A percentile compares a stretch with the other conserved stretches of the same genome.
phyloP scores from a whole-genome alignment of 352 stramenopile species.

The Phytophthora uliginosa region DNA sequence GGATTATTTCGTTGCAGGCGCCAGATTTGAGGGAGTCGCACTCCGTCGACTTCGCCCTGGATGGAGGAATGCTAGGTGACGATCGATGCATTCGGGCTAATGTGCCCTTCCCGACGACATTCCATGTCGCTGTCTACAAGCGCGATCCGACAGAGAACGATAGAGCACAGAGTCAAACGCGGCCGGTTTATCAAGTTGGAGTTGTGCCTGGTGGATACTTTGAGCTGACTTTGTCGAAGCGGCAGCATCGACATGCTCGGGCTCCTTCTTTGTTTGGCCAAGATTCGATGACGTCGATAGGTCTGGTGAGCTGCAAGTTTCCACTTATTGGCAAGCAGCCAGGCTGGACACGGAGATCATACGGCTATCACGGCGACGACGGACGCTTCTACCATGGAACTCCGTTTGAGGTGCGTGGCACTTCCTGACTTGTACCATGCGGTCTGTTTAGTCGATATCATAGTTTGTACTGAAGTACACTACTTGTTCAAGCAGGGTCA shows the following conservation, averaged over 20 bases:
- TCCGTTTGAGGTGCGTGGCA: conserved; percentile 44
- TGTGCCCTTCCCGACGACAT: conserved; percentile 64
- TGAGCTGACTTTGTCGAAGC: conserved; percentile 66
- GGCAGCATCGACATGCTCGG: conserved; percentile 30
- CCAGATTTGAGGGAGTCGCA: conserved; percentile 25
- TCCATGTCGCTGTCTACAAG: conserved; percentile 71
- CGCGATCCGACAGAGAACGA: conserved; percentile 27
- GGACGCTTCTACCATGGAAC: conserved; percentile 71
- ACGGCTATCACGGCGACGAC: conserved; percentile 87
- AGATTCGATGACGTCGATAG: conserved; percentile 71
- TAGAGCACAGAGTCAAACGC: conserved; percentile 14
- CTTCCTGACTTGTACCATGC: neutral
- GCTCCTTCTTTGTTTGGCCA: conserved; percentile 17
- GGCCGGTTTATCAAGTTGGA: conserved; percentile 53
- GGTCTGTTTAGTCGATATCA: conserved; percentile 1
- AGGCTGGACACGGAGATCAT: conserved; percentile 71
- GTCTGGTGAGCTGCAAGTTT: conserved; percentile 63
- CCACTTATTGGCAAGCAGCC: conserved; percentile 72
- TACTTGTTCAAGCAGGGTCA: conserved; percentile 32
- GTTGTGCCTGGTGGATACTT: conserved; percentile 78
- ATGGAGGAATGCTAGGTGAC: conserved; percentile 57
- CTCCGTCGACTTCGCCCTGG: conserved; percentile 63
- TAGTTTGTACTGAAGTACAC: conserved; percentile 1
- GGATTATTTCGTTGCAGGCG: conserved; percentile 46
- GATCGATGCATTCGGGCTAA: conserved; percentile 81